A percentile compares a stretch with the other conserved stretches of the same genome.
phyloP scores from a whole-genome alignment of 2,329 filamentous ascomycete species.

The Podosphaera fusca region DNA sequence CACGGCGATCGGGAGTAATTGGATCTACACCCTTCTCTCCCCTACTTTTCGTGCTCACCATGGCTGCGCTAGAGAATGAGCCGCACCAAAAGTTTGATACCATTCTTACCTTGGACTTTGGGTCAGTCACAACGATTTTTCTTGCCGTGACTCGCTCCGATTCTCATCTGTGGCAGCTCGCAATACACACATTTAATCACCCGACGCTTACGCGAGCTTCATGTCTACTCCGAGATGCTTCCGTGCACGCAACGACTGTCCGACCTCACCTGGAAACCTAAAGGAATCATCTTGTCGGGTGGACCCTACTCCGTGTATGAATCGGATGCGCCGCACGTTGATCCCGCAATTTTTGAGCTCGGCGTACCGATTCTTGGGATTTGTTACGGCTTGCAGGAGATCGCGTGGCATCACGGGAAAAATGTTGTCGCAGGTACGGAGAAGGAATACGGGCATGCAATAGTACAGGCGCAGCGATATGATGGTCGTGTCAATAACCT shows the following conservation, averaged over 20 bases:
- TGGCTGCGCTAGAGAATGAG: too few species aligned
- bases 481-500: constrained; percentile 48
- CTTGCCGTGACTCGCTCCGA: constrained; percentile 1
- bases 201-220: constrained; percentile 49
- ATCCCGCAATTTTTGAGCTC: constrained; percentile 60
- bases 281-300: constrained; percentile 59
- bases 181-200: constrained; percentile 45
- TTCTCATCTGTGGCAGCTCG: constrained; percentile 18
- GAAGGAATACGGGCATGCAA: constrained; percentile 20
- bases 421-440: constrained; percentile 45
- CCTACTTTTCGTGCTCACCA: too few species aligned
- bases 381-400: constrained; percentile 35
- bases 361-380: constrained; percentile 19
- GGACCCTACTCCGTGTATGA: constrained; percentile 64
- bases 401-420: constrained; percentile 44
- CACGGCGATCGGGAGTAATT: too few species aligned
- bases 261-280: constrained; percentile 57
- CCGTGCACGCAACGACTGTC: constrained; percentile 64
- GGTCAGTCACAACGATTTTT: constrained; percentile 14
- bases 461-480: constrained; percentile 33
- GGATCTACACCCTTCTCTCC: too few species aligned
- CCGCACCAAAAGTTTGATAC: constrained; percentile 21
- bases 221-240: constrained; percentile 72
- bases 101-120: constrained; percentile 51
- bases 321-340: constrained; percentile 51